Conservation (phyloP, 2,329 filamentous ascomycete genomes). For the Lachnellula hyalina region DNA sequence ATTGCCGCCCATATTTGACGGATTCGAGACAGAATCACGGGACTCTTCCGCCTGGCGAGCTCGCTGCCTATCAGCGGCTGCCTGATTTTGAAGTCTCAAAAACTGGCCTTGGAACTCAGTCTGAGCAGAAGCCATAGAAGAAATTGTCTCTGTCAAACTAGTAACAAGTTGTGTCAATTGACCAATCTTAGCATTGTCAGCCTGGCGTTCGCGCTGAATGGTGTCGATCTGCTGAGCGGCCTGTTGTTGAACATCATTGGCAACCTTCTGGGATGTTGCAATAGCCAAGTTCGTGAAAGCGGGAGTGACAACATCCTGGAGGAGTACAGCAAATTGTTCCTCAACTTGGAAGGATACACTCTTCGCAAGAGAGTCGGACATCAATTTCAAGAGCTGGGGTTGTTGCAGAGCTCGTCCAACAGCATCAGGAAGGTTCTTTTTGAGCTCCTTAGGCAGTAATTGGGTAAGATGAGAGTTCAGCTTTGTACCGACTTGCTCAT, state of each 20-base stretch:
- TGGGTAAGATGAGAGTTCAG: conserved; percentile 37
- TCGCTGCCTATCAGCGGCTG: conserved; percentile 36
- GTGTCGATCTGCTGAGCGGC: conserved; percentile 28
- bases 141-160: conserved; percentile 62
- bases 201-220: conserved; percentile 28
- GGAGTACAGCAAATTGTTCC: conserved; percentile 55
- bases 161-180: conserved; percentile 64
- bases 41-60: conserved; percentile 11
- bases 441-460: conserved; percentile 57
- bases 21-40: conserved; percentile 4
- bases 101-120: conserved; percentile 62
- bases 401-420: conserved; percentile 66
- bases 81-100: conserved; percentile 50
- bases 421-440: conserved; percentile 61
- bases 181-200: conserved; percentile 58
- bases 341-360: conserved; percentile 65
- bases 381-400: conserved; percentile 64
- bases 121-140: conserved; percentile 64
- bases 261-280: conserved; percentile 62
- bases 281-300: conserved; percentile 59
- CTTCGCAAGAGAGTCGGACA: conserved; percentile 67
- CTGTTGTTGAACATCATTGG: conserved; percentile 62
- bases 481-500: conserved; percentile 64
- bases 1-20: not conserved
- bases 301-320: conserved; percentile 61